Base-by-base conservation (phyloP, 352 stramenopile genomes). In the Phytophthora megakarya region DNA sequence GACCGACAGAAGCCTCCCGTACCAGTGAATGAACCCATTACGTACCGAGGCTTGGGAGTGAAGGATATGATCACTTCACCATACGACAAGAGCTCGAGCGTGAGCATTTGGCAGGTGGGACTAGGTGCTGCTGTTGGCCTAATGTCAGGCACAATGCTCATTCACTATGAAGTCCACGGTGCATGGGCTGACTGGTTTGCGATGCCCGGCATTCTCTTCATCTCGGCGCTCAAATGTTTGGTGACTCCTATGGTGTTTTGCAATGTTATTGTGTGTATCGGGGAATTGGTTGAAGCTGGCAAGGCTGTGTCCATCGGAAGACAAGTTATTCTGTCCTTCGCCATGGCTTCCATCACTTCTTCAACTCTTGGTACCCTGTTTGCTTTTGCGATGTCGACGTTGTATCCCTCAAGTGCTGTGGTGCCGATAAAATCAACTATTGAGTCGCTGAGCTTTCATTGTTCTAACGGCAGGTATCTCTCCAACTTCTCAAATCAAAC, bases 161-260 rank as follows among this genome's bases (percentile, higher is more conserved):
- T 73, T 32, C 64, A 76, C 19, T 70, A 79, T 30, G 44, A 79
- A 13, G 65, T 89, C 3, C 59, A 46, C 32, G 47, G 45, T 4
- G 67, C 70, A 21, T 66, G 49, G 52, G 77, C 73, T 16, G 57
- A 76, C 30, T 88, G 81, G 80, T 59, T 92, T 61, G 72, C 71
- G 11, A 47, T 92, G 25, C 80, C 83, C 5, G 83, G 83, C 10
- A 53, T 85, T 15, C 60, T 92, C 10, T 92, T 92, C 43, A 80
- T 90, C 37, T 40, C 72, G 10, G 80, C 76, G 19, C 75, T 89
- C 50, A 87, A 85, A 64, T 90, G 83, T 61, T 50, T 88, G 13
- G 77, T 92, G 48, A 78, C 86, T 45, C 79, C 78, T 3, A 83
- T 90, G 71, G 81, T 90, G 3, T 89, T 88, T 47, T 90, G 78